Conservation (phyloP, 2,329 filamentous ascomycete genomes). For the Botryosphaeria agaves region DNA sequence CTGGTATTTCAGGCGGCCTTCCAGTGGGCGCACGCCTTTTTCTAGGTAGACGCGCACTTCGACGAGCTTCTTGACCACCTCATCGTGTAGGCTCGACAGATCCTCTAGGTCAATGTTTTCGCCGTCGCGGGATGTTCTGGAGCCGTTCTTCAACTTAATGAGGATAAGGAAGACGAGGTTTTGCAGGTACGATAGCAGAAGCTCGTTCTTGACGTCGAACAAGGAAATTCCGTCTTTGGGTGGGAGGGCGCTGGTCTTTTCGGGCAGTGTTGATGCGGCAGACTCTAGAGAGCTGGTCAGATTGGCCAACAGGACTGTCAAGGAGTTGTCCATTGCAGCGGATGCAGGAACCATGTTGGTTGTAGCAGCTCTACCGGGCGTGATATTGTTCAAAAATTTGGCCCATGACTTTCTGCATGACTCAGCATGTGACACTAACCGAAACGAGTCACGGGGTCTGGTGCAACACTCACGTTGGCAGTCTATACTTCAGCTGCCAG, state of each 20-base stretch:
- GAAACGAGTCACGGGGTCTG: too few relatives aligned
- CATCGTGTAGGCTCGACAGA: constrained; percentile 35
- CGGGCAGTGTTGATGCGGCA: constrained; percentile 32
- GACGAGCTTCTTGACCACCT: constrained; percentile 71
- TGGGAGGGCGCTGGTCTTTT: constrained; percentile 45
- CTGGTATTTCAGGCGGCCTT: constrained; percentile 83
- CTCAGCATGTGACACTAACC: too few relatives aligned
- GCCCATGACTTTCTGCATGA: too few relatives aligned
- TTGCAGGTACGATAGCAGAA: constrained; percentile 91
- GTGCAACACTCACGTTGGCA: too few relatives aligned
- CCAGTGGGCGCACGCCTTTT: constrained; percentile 76
- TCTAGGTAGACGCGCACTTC: constrained; percentile 87
- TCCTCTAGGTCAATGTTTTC: constrained; percentile 14
- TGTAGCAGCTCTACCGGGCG: neutral
- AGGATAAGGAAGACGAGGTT: constrained; percentile 81
- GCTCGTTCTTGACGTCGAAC: constrained; percentile 88
- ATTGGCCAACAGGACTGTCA: constrained; percentile 19
- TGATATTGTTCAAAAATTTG: neutral
- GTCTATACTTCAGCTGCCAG: too few relatives aligned
- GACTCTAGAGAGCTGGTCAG: constrained; percentile 47
- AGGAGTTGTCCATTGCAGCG: neutral
- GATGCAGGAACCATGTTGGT: neutral
- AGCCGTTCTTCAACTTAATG: constrained; percentile 51
- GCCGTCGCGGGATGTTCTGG: constrained; percentile 13
- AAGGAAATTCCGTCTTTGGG: constrained; percentile 80